Base-by-base conservation (phyloP, 352 stramenopile species). In the Phytophthora foliorum region DNA sequence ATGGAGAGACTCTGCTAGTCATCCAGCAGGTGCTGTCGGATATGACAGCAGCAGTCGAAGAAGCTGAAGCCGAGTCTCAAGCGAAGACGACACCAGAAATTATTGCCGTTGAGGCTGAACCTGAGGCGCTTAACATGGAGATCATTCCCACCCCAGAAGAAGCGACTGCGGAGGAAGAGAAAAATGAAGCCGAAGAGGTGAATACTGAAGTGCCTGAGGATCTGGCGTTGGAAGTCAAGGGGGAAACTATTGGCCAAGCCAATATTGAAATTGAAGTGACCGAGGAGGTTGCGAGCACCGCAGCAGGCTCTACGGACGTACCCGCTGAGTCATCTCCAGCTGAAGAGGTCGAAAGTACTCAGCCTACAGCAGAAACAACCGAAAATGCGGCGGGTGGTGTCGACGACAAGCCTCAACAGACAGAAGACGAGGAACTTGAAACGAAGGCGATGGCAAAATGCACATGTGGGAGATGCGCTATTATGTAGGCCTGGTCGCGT, bases 371-470 rank as follows among this genome's bases (percentile, higher is more conserved):
- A 16, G 29, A 59, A 39, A 36, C 44, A 38, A 55, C 45, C 21
- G 41, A 42, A 54, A 57, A 72, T 21, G 46, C 69, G 52, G 57
- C 24, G 8, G 39, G n/a, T 10, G n/a, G 6, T 45, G 39, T 13
- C 6, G 39, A 45, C 16, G n/a, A 45, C 39, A 45, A 45, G 9
- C 21, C 53, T 19, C 57, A 63, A 32, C 25, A 42, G 21, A 60
- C 58, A 49, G 55, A 73, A 25, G 61, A 72, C 16, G 80, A 93
- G 34, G 65, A 78, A 22, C 69, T 91, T 0, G 83, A 91, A 7
- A 70, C 55, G 6, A 85, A 90, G 46, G 76, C 80, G n/a, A 91
- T 93, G 82, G 73, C 80, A 38, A 83, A 82, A 42, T 93, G 84
- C 66, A 79, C 68, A 0, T 93, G 85, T 38, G 80, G 84, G 17